Evolutionary conservation across 192 early-diverging fungal genomes (phyloP).

Genomic region (Gigaspora rosea): DNA sequence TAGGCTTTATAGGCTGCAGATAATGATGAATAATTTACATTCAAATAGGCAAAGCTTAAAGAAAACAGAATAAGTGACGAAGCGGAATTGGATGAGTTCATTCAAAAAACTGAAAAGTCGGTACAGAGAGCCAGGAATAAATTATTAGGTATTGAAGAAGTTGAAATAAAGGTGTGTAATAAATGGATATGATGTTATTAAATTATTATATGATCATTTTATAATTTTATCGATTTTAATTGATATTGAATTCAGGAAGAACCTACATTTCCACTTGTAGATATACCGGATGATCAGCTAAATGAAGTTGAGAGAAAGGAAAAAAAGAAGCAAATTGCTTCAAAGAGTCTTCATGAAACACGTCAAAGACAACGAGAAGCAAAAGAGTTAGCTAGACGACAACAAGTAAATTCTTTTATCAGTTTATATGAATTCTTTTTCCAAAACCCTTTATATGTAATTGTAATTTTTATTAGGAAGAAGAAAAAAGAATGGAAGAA

Average conservation of each 20-base stretch:
- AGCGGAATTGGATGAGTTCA: slow-evolving; percentile 71
- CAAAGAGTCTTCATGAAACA: slow-evolving; percentile 74
- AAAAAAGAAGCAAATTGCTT: slow-evolving; percentile 78
- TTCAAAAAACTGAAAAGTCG: slow-evolving; percentile 65
- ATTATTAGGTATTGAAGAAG: slow-evolving; percentile 77
- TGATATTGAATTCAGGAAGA: slow-evolving; percentile 46
- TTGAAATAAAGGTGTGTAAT: slow-evolving; percentile 60
- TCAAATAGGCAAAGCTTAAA: slow-evolving; percentile 53
- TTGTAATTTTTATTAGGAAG: slow-evolving; percentile 44
- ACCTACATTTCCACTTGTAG: slow-evolving; percentile 73
- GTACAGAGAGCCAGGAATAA: slow-evolving; percentile 77
- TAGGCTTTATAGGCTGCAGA: not conserved
- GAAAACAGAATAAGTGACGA: slow-evolving; percentile 66
- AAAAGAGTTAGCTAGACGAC: slow-evolving; percentile 54
- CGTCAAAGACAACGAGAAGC: slow-evolving; percentile 73
- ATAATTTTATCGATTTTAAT: not conserved
- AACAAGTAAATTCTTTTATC: slow-evolving; percentile 46
- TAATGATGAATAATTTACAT: not conserved
- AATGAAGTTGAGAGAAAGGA: slow-evolving; percentile 77
- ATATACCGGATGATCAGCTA: slow-evolving; percentile 79
- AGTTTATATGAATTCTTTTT: not conserved
- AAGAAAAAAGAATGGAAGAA: slow-evolving; percentile 68
- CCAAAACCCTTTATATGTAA: not conserved
- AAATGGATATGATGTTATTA: not conserved
- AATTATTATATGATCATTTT: slow-evolving; percentile 8